Conservation (phyloP, 306 rosid species). For the Hippophae tibetana region DNA sequence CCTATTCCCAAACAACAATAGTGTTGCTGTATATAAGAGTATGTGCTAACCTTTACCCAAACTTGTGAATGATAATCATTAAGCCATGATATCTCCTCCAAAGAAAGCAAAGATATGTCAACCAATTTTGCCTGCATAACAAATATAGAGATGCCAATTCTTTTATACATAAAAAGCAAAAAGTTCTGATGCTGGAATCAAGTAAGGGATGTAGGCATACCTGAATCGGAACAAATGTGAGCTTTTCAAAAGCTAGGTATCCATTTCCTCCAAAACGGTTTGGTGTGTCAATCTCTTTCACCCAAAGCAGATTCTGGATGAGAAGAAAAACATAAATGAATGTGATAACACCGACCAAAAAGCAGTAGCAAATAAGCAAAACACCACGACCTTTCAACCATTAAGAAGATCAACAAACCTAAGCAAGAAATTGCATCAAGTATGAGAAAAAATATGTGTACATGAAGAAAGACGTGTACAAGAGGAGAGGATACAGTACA, state of each 20-base stretch:
- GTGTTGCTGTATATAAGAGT: not conserved
- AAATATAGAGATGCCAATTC: no score
- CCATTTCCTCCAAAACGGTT: slow-evolving; percentile 73
- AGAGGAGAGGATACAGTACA: no score
- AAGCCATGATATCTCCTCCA: slow-evolving; percentile 63
- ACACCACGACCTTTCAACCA: no score
- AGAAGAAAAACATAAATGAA: slow-evolving; percentile 8
- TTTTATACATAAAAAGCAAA: no score
- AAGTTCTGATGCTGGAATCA: not conserved
- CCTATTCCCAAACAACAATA: no score
- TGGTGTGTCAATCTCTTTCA: slow-evolving; percentile 54
- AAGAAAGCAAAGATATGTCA: slow-evolving; percentile 65
- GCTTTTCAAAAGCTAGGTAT: slow-evolving; percentile 84
- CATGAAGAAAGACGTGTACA: no score
- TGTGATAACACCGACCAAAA: not conserved
- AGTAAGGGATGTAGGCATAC: slow-evolving; percentile 25
- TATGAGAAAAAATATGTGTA: no score
- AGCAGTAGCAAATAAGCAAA: not conserved
- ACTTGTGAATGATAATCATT: slow-evolving; percentile 74
- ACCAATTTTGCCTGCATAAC: slow-evolving; percentile 69
- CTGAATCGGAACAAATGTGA: slow-evolving; percentile 87
- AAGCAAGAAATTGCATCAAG: no score
- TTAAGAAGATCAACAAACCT: no score
- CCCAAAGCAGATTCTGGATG: slow-evolving; percentile 76
- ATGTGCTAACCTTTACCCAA: slow-evolving; percentile 72